Conservation (phyloP, 257 asterid genomes). For the Misopates orontium region DNA sequence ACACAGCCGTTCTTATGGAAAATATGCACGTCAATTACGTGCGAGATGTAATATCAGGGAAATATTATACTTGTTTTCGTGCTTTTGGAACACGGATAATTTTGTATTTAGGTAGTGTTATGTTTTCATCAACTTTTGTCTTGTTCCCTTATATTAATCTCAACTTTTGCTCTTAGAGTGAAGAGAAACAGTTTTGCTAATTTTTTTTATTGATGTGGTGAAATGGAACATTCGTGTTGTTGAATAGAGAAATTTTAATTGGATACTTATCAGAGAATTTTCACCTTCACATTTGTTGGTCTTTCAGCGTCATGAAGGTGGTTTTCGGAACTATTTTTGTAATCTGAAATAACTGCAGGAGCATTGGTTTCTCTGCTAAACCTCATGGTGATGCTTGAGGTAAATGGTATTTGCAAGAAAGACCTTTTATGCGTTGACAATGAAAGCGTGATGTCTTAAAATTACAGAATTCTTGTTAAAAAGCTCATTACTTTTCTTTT, state of each 20-base stretch:
- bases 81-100: constrained; percentile 13
- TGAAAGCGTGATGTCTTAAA: too few relatives aligned
- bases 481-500: too few relatives aligned
- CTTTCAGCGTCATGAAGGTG: not conserved
- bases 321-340: not conserved
- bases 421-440: too few relatives aligned
- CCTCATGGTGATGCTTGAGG: too few relatives aligned
- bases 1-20: not conserved
- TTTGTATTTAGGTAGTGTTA: constrained; percentile 9
- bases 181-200: not conserved
- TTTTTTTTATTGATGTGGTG: not conserved
- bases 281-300: not conserved
- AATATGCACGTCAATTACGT: constrained; percentile 1
- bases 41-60: not conserved
- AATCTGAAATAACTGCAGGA: too few relatives aligned
- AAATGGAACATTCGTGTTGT: not conserved
- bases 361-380: too few relatives aligned
- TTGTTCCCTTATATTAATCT: not conserved
- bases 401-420: too few relatives aligned
- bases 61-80: not conserved
- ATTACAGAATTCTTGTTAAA: too few relatives aligned
- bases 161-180: not conserved
- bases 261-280: not conserved
- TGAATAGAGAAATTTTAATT: not conserved
- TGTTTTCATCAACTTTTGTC: not conserved